These are phyloP conservation scores for Flaveria floridana DNA, from an alignment of 140 eudicot genomes.

Conservation along the genomic window DNA sequence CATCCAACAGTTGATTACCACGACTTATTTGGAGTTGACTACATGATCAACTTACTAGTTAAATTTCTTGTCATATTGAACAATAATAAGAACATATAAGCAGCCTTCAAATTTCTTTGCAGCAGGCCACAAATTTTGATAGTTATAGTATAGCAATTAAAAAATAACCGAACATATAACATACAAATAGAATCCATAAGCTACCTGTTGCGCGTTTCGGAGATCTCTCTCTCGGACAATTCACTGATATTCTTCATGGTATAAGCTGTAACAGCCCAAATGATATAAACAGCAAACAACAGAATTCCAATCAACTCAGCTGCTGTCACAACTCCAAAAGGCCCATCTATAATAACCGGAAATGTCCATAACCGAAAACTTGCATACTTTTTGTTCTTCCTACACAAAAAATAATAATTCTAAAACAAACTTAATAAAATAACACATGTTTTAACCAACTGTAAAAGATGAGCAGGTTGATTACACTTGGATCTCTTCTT, in stretches of 20 bases:
- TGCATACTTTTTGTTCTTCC: conserved; percentile 52
- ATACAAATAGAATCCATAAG: background rate
- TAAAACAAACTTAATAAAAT: background rate
- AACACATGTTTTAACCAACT: background rate
- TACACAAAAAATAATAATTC: conserved; percentile 17
- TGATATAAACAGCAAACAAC: conserved; percentile 49
- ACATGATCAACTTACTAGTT: background rate
- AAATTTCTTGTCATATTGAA: background rate
- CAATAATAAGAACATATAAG: too few relatives aligned
- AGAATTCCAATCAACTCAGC: conserved; percentile 78
- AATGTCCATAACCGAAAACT: conserved; percentile 77
- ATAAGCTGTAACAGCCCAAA: conserved; percentile 60
- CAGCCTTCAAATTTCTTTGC: too few relatives aligned
- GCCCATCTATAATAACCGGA: conserved; percentile 78
- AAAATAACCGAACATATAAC: too few relatives aligned
- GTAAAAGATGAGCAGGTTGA: conserved; percentile 1
- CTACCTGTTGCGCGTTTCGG: conserved; percentile 45
- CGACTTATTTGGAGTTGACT: too few relatives aligned
- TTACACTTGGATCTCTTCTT: conserved; percentile 60
- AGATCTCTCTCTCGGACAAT: conserved; percentile 32
- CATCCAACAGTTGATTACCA: too few relatives aligned
- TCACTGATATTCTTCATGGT: conserved; percentile 30
- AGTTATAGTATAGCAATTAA: too few relatives aligned
- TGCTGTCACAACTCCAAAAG: conserved; percentile 92
- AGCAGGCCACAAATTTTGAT: too few relatives aligned